Base-by-base conservation (phyloP, 306 rosid genomes). In the Fagus sylvatica region DNA sequence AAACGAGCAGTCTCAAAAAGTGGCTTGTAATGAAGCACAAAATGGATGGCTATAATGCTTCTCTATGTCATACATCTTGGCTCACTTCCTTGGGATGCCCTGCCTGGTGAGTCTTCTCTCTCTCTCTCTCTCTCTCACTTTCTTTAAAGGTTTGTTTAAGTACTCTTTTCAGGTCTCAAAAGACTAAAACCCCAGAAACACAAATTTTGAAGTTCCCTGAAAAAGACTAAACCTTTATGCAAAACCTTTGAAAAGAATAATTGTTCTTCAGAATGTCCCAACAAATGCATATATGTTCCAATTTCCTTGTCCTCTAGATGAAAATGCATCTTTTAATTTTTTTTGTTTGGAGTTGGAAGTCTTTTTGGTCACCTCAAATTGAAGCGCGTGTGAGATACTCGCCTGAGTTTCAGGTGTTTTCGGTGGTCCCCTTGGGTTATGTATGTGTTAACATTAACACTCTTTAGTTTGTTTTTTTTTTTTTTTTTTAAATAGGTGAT, bases 1-100 rank as follows among this genome's bases (percentile, higher is more conserved):
- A 84, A 64, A 83, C 82, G 48, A 80, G 37, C 2, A 69, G 69
- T 75, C 36, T 86, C 55, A 86, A 57, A 61, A 88, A 83, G 59
- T 88, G 86, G 84, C 87, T 91, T 76, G 89, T 84, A 54, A 65
- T 13, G 79, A 85, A 55, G 81, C 84, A 89, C 68, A 85, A 83
- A 64, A 86, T 72, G 71, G 89, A 88, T 81, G 94, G 92, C n/a
- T 53, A 81, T 32, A 61, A 69, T 66, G 92, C 92, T 82, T 89
- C 90, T 22, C 68, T 89, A n/a, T 83, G 87, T 77, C 92, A 85
- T 73, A 82, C 91, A 32, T 91, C 91, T 76, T 89, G 97, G 92
- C 40, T 82, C 76, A 79, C 90, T 55, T 82, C 94, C 74, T 69
- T 80, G 16, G 91, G 92, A 0, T 91, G 92, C 76, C 91, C 94